Evolutionary conservation across 2,329 filamentous ascomycete genomes (phyloP).

Genomic region (Emergomyces orientalis): DNA sequence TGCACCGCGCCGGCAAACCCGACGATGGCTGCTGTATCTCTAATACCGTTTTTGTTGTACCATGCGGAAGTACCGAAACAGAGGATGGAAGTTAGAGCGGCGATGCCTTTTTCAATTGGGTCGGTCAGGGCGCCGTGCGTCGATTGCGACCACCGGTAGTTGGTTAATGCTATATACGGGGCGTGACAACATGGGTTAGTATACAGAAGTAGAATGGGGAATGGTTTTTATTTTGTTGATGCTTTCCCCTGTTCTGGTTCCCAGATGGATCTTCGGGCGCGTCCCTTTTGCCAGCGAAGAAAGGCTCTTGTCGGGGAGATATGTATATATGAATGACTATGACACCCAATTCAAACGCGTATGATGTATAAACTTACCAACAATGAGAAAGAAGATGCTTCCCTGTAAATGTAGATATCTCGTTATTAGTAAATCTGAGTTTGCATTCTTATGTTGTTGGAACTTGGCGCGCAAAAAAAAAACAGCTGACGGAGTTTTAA

Average conservation of each 20-base stretch:
- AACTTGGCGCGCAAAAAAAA: not conserved
- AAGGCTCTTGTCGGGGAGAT: not conserved
- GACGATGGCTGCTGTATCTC: conserved; percentile 23
- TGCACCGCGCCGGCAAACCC: conserved; percentile 2
- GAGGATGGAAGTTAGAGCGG: conserved; percentile 20
- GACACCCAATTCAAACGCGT: not conserved
- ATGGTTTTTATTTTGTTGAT: not conserved
- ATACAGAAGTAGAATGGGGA: not conserved
- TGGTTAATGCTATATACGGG: conserved; percentile 17
- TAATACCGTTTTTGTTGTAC: conserved; percentile 24
- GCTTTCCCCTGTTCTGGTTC: not conserved
- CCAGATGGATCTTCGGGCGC: not conserved
- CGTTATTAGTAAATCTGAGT: not conserved
- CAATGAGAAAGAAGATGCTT: conserved; percentile 21
- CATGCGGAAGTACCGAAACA: conserved; percentile 25
- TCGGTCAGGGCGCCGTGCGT: conserved; percentile 18
- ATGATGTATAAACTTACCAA: conserved; percentile 14
- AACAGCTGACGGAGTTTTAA: not conserved
- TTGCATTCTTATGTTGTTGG: not conserved
- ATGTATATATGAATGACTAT: not conserved
- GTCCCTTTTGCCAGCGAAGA: not conserved
- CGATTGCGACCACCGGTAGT: conserved; percentile 23
- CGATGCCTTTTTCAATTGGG: conserved; percentile 24
- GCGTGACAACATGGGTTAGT: not conserved
- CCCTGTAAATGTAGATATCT: conserved; percentile 13